Evolutionary conservation across 805 yeast genomes (phyloP).

Genomic region (Zygosaccharomyces gambellarensis): DNA sequence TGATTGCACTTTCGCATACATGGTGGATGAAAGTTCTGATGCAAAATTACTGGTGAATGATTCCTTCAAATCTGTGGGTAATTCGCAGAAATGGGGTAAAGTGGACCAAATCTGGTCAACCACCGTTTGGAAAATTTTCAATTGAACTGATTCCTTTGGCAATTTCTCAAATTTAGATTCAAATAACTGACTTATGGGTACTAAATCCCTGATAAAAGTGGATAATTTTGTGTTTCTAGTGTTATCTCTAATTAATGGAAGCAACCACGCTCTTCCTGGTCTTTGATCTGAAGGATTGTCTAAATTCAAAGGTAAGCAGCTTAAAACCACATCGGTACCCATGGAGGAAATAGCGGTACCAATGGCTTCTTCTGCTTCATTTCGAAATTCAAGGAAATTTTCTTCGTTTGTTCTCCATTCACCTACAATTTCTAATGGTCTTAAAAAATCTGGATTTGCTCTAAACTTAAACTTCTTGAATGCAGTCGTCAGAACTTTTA

Average conservation of each 20-base stretch:
- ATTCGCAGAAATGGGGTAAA: constrained; percentile 81
- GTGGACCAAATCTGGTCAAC: constrained; percentile 90
- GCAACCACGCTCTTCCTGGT: constrained; percentile 92
- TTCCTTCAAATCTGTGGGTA: constrained; percentile 65
- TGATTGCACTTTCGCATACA: constrained; percentile 69
- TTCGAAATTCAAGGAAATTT: constrained; percentile 51
- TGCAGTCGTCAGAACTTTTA: constrained; percentile 60
- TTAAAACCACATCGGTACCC: constrained; percentile 82
- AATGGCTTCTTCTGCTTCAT: constrained; percentile 75
- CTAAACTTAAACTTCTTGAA: constrained; percentile 60
- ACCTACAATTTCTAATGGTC: constrained; percentile 68
- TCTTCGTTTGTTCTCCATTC: constrained; percentile 79
- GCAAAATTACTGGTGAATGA: constrained; percentile 78
- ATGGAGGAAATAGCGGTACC: constrained; percentile 71
- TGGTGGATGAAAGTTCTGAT: constrained; percentile 59
- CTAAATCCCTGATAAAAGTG: constrained; percentile 55
- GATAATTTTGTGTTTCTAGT: constrained; percentile 65
- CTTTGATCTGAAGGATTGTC: constrained; percentile 45
- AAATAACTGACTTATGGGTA: constrained; percentile 61
- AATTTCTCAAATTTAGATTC: constrained; percentile 42
- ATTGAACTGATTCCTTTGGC: constrained; percentile 57
- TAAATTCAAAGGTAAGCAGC: constrained; percentile 74
- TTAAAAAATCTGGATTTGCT: constrained; percentile 64
- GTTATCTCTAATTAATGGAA: constrained; percentile 86
- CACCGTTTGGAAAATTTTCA: constrained; percentile 77